Conservation (phyloP, 176 grass and related monocot species). For the Zizania latifolia region DNA sequence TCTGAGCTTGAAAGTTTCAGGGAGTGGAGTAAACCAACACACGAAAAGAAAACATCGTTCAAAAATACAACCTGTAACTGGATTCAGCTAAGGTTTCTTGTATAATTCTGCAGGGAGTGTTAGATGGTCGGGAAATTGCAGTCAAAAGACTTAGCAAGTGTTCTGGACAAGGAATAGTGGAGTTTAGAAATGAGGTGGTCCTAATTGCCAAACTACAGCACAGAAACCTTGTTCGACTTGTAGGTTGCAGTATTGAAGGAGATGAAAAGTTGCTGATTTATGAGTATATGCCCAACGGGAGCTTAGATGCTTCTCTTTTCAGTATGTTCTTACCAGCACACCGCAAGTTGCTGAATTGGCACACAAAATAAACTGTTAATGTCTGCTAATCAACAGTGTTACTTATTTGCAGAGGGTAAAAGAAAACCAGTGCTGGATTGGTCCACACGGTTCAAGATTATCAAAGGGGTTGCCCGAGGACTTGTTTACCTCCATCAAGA, state of each 20-base stretch:
- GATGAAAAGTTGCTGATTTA: conserved; percentile 44
- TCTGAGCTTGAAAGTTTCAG: too few species aligned
- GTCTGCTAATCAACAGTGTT: neutral
- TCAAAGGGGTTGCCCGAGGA: conserved; percentile 37
- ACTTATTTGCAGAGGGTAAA: neutral
- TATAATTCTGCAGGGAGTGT: conserved; percentile 2
- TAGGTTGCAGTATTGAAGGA: conserved; percentile 23
- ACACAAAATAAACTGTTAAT: neutral
- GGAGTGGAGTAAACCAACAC: too few species aligned
- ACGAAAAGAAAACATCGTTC: neutral
- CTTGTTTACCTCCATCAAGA: conserved; percentile 56
- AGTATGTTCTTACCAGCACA: neutral
- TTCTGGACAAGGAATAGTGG: conserved; percentile 33
- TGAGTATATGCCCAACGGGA: conserved; percentile 32
- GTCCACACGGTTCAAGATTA: conserved; percentile 34
- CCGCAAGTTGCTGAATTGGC: too few species aligned
- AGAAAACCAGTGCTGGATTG: conserved; percentile 29
- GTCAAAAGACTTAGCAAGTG: conserved; percentile 38
- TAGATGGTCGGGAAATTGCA: conserved; percentile 28
- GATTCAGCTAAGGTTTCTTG: neutral
- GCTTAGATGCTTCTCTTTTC: conserved; percentile 28
- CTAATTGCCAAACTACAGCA: conserved; percentile 38
- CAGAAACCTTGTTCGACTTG: conserved; percentile 35
- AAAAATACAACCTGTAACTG: neutral
- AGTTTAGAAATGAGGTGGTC: conserved; percentile 32